Conservation (phyloP, 1,284 basidiomycete species). For the Rugosomyces carneus region DNA sequence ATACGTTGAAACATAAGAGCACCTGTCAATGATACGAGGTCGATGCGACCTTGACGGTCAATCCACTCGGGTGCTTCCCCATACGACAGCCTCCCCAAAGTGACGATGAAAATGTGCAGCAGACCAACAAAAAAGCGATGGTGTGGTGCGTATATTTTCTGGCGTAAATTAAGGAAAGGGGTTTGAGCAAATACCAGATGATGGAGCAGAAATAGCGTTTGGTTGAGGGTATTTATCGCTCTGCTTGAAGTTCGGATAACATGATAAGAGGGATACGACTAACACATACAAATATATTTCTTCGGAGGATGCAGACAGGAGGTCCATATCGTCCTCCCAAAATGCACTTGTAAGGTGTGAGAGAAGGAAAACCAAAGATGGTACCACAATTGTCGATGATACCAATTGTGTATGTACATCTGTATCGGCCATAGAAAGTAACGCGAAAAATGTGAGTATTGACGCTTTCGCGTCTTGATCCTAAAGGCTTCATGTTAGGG, state of each 20-base stretch:
- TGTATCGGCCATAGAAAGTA: conserved; percentile 46
- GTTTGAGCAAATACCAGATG: conserved; percentile 47
- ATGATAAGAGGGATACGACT: not conserved
- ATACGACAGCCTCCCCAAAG: conserved; percentile 70
- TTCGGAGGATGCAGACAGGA: conserved; percentile 32
- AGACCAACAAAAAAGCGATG: conserved; percentile 56
- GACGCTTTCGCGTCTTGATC: conserved; percentile 32
- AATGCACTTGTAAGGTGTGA: conserved; percentile 45
- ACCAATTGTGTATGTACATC: conserved; percentile 46
- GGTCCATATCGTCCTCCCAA: conserved; percentile 59
- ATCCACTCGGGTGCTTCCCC: conserved; percentile 64
- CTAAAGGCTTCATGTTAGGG: conserved; percentile 1
- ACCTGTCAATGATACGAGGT: conserved; percentile 52
- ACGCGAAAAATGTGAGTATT: conserved; percentile 51
- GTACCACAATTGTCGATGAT: conserved; percentile 49
- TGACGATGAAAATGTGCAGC: conserved; percentile 72
- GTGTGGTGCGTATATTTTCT: conserved; percentile 47
- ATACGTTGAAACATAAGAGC: conserved; percentile 18
- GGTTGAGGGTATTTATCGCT: conserved; percentile 41
- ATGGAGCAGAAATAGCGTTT: conserved; percentile 52
- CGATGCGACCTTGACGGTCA: conserved; percentile 33
- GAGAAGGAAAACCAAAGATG: conserved; percentile 53
- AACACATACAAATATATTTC: conserved; percentile 33
- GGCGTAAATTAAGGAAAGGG: conserved; percentile 42
- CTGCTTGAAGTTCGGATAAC: conserved; percentile 29